Evolutionary conservation across 306 rosid species (phyloP), one percentile per base, ranked within the genome.

Genomic region (Chamaecrista fasciculata): DNA sequence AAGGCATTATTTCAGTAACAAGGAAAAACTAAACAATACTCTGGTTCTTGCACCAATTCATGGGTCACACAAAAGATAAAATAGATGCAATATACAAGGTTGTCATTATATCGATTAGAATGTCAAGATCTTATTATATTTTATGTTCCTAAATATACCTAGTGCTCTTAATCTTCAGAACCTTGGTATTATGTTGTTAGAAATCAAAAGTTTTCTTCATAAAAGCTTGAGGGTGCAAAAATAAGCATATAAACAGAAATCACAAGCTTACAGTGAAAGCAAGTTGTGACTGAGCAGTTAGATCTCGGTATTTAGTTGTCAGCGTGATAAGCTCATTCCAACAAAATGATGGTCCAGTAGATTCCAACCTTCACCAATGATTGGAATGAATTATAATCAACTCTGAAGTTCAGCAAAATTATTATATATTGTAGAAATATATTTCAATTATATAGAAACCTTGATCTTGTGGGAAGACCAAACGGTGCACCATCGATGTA

Each of bases 281-380:
- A 67, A 94, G 87, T 70, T 94, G 99, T 20, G 99, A 88, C 77
- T 94, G 92, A 82, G 77, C 86, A 61, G 99, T 94, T 77, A 94
- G 84, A 79, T 94, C 97, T 42, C 95, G 86, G 69, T 94, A 94
- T 67, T 94, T 94, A 6, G 97, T 81, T 50, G 89, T 91, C 81
- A 94, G 81, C 0, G 97, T 94, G 66, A 91, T 82, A 60, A 86
- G 86, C 78, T 94, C 96, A 77, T 84, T 91, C 99, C 97, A 94
- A 67, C 79, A 82, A 78, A 68, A 94, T 5, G 86, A 75, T 20
- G 95, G 95, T 69, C 95, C 95, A 0, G 73, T 11, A 37, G 99
- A 94, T 80, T 90, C 97, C 91, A 94, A 75, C 86, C 99, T 94
- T 72, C 63, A 76, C 48, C 78, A 69, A 76, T 46, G 29, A 71